These are phyloP conservation scores for Tetragonia tetragonoides DNA, from an alignment of 148 eudicot genomes.

Conservation along the genomic window DNA sequence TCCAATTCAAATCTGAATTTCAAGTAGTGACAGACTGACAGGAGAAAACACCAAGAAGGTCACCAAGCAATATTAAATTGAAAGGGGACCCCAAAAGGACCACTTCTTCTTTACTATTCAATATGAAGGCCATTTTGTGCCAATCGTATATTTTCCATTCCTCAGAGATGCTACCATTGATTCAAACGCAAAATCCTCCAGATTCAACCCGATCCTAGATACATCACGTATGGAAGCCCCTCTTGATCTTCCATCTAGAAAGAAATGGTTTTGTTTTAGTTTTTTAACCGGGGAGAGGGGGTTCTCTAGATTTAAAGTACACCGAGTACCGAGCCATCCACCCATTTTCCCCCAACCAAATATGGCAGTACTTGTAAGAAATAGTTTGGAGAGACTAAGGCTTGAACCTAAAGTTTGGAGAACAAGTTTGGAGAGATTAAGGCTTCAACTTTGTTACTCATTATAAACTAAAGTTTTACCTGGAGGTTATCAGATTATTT, in stretches of 20 bases:
- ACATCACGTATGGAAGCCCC: background rate
- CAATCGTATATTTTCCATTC: no score
- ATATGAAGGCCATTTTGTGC: no score
- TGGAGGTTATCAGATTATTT: no score
- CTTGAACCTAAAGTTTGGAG: no score
- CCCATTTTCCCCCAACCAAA: background rate
- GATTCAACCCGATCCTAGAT: background rate
- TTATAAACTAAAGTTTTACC: no score
- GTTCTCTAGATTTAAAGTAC: background rate
- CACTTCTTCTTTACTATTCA: background rate
- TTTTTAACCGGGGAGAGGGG: background rate
- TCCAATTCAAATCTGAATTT: background rate
- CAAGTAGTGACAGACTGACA: no score
- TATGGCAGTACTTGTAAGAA: no score
- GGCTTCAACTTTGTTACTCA: no score
- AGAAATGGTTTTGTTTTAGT: no score
- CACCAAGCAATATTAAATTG: background rate
- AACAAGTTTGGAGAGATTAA: no score
- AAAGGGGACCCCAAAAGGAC: background rate
- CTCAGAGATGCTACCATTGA: background rate
- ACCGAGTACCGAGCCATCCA: background rate
- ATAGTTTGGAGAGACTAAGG: no score
- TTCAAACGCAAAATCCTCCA: background rate
- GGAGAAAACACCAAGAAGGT: background rate
- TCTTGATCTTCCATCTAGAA: no score